phyloP scores from a whole-genome alignment of 345 rosid species.

The Trapa incisa region DNA sequence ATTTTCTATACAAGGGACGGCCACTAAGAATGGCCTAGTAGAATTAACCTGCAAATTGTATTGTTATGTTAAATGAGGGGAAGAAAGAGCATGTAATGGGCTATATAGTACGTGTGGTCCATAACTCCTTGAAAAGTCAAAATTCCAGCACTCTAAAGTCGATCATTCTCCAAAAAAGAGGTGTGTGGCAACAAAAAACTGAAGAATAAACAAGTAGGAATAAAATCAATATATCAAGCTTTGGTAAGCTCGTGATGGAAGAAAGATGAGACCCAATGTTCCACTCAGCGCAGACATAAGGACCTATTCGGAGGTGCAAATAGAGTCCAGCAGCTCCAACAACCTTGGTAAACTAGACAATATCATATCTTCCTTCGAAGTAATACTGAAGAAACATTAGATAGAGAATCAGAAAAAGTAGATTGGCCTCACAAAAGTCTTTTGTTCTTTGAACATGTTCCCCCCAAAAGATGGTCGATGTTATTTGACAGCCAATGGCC shows the following conservation, averaged over 20 bases:
- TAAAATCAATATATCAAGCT: not conserved
- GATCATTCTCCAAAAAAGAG: not conserved
- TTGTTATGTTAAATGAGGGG: no score
- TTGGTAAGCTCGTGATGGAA: slow-evolving; percentile 7
- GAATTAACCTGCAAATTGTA: no score
- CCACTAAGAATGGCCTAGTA: no score
- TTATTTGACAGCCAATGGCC: slow-evolving; percentile 43
- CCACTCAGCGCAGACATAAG: slow-evolving; percentile 98
- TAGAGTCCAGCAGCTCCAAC: slow-evolving; percentile 73
- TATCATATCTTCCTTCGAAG: slow-evolving; percentile 69
- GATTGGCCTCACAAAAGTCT: not conserved
- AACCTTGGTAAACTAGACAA: slow-evolving; percentile 78
- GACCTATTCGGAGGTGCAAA: slow-evolving; percentile 88
- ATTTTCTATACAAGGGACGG: no score
- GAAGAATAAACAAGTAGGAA: not conserved
- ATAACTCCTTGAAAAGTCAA: not conserved
- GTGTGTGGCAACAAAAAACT: not conserved
- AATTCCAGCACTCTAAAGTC: not conserved
- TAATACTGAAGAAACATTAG: slow-evolving; percentile 41
- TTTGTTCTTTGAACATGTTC: not conserved
- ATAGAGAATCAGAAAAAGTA: slow-evolving; percentile 2
- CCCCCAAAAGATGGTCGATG: not conserved
- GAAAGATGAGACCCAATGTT: slow-evolving; percentile 66
- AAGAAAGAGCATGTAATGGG: not conserved
- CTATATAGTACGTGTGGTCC: not conserved